A percentile compares a stretch with the other conserved stretches of the same genome.
phyloP scores from a whole-genome alignment of 345 rosid species.

The Anacardium occidentale region DNA sequence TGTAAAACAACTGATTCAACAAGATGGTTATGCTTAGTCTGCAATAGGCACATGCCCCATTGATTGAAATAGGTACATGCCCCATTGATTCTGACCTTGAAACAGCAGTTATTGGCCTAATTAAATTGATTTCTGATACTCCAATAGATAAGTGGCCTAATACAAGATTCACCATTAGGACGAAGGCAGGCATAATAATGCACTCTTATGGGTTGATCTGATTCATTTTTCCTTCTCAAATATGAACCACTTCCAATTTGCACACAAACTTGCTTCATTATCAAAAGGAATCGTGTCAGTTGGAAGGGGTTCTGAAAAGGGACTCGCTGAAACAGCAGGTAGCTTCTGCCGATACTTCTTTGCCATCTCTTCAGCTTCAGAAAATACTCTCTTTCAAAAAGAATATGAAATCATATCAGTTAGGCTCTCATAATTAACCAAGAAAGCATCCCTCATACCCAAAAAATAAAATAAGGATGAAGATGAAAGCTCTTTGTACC shows the following conservation, averaged over 20 bases:
- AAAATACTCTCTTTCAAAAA: conserved; percentile 58
- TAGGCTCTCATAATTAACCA: not conserved
- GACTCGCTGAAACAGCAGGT: conserved; percentile 26
- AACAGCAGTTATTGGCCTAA: not conserved
- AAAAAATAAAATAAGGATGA: not conserved
- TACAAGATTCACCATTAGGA: too few species aligned
- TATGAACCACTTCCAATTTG: conserved; percentile 94
- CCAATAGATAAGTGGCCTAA: conserved; percentile 13
- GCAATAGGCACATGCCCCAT: not conserved
- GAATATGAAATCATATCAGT: conserved; percentile 4
- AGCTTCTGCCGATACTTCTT: conserved; percentile 65
- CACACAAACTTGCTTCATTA: conserved; percentile 52
- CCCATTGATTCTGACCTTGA: not conserved
- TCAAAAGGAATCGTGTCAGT: conserved; percentile 39
- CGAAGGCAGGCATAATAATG: too few species aligned
- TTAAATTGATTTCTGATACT: not conserved
- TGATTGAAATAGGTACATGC: too few species aligned
- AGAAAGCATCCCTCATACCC: not conserved
- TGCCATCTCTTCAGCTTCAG: conserved; percentile 89
- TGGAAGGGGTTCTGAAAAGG: conserved; percentile 33
- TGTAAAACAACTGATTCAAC: conserved; percentile 5
- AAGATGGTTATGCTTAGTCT: not conserved
- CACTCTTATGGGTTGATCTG: conserved; percentile 14
- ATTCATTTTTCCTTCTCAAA: conserved; percentile 47
- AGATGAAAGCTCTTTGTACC: conserved; percentile 40